Percentiles rank a stretch among this genome's conserved stretches.
Conservation (phyloP, 768 basidiomycete genomes). For the Tubosaeta sp. region DNA sequence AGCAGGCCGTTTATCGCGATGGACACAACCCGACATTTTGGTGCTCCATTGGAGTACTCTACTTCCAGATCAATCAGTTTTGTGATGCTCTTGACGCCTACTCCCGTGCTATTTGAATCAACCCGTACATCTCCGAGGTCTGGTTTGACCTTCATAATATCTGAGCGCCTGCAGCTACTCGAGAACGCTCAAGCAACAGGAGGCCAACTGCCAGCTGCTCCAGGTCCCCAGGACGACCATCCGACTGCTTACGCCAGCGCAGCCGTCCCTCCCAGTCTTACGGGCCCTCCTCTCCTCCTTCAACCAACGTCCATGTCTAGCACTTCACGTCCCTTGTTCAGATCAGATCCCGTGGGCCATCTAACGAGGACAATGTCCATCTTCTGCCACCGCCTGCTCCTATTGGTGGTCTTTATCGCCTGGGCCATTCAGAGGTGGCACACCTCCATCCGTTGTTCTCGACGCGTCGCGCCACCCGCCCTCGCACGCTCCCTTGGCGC, state of each 20-base stretch:
- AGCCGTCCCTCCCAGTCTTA: constrained; percentile 44
- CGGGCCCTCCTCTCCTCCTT: constrained; percentile 63
- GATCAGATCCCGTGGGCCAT: constrained; percentile 65
- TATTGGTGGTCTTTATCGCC: constrained; percentile 48
- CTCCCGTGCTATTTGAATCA: constrained; percentile 96
- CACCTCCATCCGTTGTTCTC: constrained; percentile 75
- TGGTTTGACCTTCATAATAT: constrained; percentile 85
- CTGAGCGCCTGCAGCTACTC: constrained; percentile 72
- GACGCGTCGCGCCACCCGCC: constrained; percentile 69
- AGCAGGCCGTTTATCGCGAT: constrained; percentile 98
- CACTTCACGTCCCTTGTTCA: constrained; percentile 45
- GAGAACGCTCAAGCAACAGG: constrained; percentile 76
- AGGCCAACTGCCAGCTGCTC: constrained; percentile 75
- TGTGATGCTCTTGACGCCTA: constrained; percentile 98
- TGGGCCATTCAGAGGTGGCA: constrained; percentile 76
- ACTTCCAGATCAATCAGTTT: constrained; percentile 99
- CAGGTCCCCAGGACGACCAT: constrained; percentile 92
- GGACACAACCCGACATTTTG: constrained; percentile 99
- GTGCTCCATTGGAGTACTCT: constrained; percentile 98
- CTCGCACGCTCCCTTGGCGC: constrained; percentile 69
- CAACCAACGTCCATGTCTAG: constrained; percentile 37
- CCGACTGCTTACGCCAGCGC: constrained; percentile 33
- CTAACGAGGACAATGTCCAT: constrained; percentile 33
- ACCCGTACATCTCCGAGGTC: constrained; percentile 85
- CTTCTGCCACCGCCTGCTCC: constrained; percentile 60